Conservation (phyloP, 139 green algal genomes). For the Chlorella sp. region DNA sequence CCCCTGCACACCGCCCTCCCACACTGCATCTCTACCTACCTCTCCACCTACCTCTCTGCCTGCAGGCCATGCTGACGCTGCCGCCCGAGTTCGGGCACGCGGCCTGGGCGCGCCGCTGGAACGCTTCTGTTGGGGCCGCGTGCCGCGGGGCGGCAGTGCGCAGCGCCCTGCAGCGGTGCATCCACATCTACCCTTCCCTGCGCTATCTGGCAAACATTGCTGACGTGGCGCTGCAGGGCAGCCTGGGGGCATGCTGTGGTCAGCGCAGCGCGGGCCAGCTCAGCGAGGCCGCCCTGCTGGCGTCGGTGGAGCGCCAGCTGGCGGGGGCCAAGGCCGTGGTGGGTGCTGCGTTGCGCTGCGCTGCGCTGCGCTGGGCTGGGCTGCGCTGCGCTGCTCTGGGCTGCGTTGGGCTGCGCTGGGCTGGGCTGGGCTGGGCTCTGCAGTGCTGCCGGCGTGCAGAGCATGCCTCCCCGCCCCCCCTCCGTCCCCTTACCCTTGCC, state of each 20-base stretch:
- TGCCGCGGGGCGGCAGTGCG: not conserved
- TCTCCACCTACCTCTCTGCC: not conserved
- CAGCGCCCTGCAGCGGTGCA: slow-evolving; percentile 36
- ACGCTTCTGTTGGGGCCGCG: slow-evolving; percentile 40
- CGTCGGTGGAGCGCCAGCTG: slow-evolving; percentile 14
- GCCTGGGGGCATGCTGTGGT: not conserved
- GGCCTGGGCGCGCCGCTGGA: slow-evolving; percentile 27
- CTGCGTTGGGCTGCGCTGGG: not conserved
- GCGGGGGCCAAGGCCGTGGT: slow-evolving; percentile 14
- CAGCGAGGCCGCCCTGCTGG: not conserved
- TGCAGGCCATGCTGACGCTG: slow-evolving; percentile 60
- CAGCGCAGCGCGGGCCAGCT: not conserved
- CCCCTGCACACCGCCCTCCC: too few relatives aligned
- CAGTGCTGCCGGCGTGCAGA: too few relatives aligned
- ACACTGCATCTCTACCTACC: too few relatives aligned
- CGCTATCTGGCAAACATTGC: slow-evolving; percentile 45
- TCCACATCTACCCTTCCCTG: slow-evolving; percentile 29
- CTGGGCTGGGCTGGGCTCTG: not conserved
- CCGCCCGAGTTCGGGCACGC: slow-evolving; percentile 28
- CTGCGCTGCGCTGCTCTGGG: not conserved
- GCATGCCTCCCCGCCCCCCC: too few relatives aligned
- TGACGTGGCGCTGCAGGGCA: not conserved
- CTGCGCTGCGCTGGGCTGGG: not conserved
- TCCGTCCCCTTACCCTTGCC: too few relatives aligned
- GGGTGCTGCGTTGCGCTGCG: not conserved